A percentile compares a stretch with the other conserved stretches of the same genome.
Conservation (phyloP, 2,329 filamentous ascomycete species). For the Aurifilum marmelostoma region DNA sequence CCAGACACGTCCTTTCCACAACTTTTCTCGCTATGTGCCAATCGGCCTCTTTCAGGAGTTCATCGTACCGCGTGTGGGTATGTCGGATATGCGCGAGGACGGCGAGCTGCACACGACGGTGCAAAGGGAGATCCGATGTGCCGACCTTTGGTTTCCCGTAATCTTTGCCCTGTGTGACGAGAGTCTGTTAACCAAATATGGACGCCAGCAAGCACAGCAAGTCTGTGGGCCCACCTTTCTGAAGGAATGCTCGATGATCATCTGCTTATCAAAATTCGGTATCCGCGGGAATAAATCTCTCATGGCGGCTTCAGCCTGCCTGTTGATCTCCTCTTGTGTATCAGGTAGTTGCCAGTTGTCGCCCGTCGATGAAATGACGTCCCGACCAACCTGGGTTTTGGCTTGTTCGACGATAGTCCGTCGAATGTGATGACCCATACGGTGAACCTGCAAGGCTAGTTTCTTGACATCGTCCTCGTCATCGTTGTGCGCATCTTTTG, state of each 20-base stretch:
- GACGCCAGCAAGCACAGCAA: conserved; percentile 29
- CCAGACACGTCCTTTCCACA: conserved; percentile 64
- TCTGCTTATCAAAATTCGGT: conserved; percentile 64
- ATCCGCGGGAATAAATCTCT: conserved; percentile 68
- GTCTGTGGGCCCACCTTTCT: conserved; percentile 52
- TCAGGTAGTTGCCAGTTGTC: conserved; percentile 51
- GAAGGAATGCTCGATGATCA: conserved; percentile 66
- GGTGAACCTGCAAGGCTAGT: conserved; percentile 58
- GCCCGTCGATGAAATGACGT: conserved; percentile 33
- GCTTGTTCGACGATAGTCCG: conserved; percentile 63
- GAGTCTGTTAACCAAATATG: conserved; percentile 14
- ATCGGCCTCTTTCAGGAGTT: conserved; percentile 59
- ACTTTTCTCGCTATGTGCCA: conserved; percentile 64
- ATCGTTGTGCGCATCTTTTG: conserved; percentile 34
- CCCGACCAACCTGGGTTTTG: conserved; percentile 36
- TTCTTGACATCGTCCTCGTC: conserved; percentile 38
- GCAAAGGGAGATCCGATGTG: conserved; percentile 58
- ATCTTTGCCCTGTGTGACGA: conserved; percentile 46
- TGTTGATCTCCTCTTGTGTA: conserved; percentile 62
- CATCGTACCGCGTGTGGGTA: conserved; percentile 67
- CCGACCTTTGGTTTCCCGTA: conserved; percentile 62
- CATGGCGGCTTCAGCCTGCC: conserved; percentile 64
- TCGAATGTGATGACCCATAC: conserved; percentile 64
- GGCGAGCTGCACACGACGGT: conserved; percentile 66
- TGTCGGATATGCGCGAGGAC: conserved; percentile 70